phyloP scores from a whole-genome alignment of 352 stramenopile genomes.

The Thalassiosira sp. region DNA sequence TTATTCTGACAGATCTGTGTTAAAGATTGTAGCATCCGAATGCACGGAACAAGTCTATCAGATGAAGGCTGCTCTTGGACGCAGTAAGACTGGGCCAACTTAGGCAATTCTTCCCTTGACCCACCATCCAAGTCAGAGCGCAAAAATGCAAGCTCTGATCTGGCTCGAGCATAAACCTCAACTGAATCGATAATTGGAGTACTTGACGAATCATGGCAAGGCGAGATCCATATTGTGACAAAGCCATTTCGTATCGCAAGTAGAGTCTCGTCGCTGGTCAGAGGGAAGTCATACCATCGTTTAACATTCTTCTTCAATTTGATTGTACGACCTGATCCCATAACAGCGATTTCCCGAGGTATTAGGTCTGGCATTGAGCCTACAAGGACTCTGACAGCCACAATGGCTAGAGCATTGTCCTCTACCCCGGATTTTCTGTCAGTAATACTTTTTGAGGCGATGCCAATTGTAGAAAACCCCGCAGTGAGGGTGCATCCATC shows the following conservation, averaged over 20 bases:
- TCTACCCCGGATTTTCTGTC: conserved; percentile 13
- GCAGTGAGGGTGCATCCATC: conserved; percentile 76
- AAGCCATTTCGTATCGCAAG: conserved; percentile 72
- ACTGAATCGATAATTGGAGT: conserved; percentile 74
- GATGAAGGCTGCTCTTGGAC: conserved; percentile 13
- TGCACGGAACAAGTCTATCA: conserved; percentile 34
- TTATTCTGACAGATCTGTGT: conserved; percentile 40
- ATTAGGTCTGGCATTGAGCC: conserved; percentile 69
- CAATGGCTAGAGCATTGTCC: conserved; percentile 57
- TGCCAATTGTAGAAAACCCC: conserved; percentile 31
- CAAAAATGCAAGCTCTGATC: conserved; percentile 48
- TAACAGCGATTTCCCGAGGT: conserved; percentile 66
- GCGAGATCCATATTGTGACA: conserved; percentile 71
- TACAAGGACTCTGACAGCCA: conserved; percentile 76
- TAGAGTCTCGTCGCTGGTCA: conserved; percentile 81
- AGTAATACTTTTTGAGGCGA: conserved; percentile 13
- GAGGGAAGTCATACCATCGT: conserved; percentile 78
- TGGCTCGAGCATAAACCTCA: conserved; percentile 75
- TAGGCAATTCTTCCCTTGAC: conserved; percentile 3
- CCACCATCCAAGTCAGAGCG: conserved; percentile 5
- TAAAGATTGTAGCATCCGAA: conserved; percentile 52
- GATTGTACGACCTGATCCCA: conserved; percentile 64
- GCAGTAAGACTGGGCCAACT: background rate
- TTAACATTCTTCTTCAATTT: conserved; percentile 70
- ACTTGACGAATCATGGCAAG: conserved; percentile 56